Evolutionary conservation across 1,284 basidiomycete genomes (phyloP), one percentile per base, ranked within the genome.

Genomic region (Moesziomyces globuligerus): DNA sequence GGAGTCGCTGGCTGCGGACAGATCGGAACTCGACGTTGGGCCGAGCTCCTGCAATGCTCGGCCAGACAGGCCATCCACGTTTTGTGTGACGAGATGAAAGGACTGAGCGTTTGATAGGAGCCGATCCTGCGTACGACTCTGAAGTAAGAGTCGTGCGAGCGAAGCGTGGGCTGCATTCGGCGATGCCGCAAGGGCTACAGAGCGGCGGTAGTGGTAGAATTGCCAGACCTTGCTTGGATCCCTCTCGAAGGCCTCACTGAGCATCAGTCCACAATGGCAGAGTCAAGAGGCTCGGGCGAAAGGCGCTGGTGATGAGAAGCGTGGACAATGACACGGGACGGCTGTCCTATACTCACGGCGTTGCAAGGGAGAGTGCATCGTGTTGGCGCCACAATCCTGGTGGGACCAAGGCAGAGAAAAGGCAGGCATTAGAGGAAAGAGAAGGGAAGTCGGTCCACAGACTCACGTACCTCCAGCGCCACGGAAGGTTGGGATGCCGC

Each of bases 401-500:
- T 13, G 13, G 4, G 15, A 34, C 34, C 34, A 18, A 28, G 29
- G 15, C 13, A 32, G 28, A 36, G 26, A 26, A 32, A 26, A 25
- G 36, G 17, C 24, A n/a, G 29, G 20, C 11, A 18, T 10, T 5
- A 39, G 15, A n/a, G 32, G 32, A 13, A 37, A 37, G 13, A 8
- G 26, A 1, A n/a, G 43, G 28, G 10, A 29, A 21, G 39, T 34
- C n/a, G 7, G 26, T 48, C 11, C 2, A 25, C 10, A 40, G 7
- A 17, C 18, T n/a, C n/a, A 58, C 66, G 4, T 44, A 71, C 67
- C 88, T 34, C 88, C 88, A 17, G 85, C 83, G 11, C 87, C 88
- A 74, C 88, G 81, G 77, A 88, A 89, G 0, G 88, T 89, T 5
- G 87, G 85, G 18, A 89, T 88, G 2, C 88, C 87, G 87, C 58